Percentiles rank a stretch among this genome's conserved stretches.
phyloP scores from a whole-genome alignment of 208 protist genomes.

The Wallacemonas collosoma region DNA sequence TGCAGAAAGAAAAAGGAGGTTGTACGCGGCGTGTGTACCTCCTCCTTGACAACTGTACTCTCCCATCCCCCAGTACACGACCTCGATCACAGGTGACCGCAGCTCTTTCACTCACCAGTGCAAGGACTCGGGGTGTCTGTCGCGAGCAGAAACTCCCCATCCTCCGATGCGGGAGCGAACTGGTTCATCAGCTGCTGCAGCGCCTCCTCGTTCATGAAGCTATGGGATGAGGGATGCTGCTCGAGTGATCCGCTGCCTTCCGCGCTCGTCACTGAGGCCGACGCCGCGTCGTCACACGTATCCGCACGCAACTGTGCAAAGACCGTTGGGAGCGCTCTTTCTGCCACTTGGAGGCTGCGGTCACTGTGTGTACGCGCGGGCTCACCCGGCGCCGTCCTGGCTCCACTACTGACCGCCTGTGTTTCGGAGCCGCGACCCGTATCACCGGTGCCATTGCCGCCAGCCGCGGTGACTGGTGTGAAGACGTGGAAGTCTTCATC shows the following conservation, averaged over 20 bases:
- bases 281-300: neutral
- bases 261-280: neutral
- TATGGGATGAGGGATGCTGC: neutral
- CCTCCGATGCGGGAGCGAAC: neutral
- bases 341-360: too few species aligned
- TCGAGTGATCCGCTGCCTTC: neutral
- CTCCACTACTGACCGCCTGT: neutral
- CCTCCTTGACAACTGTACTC: too few species aligned
- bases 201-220: conserved; percentile 13
- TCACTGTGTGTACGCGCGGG: too few species aligned
- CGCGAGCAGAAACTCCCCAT: neutral
- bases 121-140: neutral
- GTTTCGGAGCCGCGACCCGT: neutral
- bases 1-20: too few species aligned
- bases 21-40: too few species aligned
- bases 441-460: neutral
- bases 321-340: neutral
- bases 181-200: conserved; percentile 17
- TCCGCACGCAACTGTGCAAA: neutral
- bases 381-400: neutral
- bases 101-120: neutral
- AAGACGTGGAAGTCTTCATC: conserved; percentile 11
- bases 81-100: too few species aligned
- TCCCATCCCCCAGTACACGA: too few species aligned
- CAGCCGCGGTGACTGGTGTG: neutral